Percentiles rank a stretch among this genome's conserved stretches.
These are phyloP conservation scores for Ophiosphaerella narmari DNA, from an alignment of 2,329 filamentous ascomycete genomes.

Conservation along the genomic window DNA sequence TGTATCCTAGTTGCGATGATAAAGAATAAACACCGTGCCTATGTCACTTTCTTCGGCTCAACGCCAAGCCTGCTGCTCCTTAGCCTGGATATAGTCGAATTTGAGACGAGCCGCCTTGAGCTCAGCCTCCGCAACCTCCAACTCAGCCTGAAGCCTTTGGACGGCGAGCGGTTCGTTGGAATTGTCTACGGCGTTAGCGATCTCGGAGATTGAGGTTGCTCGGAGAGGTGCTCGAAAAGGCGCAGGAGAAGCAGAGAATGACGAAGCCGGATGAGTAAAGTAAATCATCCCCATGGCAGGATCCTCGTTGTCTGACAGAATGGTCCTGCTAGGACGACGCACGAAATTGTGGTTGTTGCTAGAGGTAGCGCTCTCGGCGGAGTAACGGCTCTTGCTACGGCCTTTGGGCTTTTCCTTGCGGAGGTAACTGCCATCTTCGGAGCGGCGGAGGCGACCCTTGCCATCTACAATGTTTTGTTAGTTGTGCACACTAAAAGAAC, in stretches of 20 bases:
- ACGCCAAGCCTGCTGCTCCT: slow-evolving; percentile 17
- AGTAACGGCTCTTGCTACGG: slow-evolving; percentile 10
- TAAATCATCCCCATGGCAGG: slow-evolving; percentile 2
- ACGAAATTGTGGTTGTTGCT: neutral
- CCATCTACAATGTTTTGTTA: slow-evolving; percentile 16
- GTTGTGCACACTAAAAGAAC: neutral
- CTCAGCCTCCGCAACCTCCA: slow-evolving; percentile 41
- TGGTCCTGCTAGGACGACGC: slow-evolving; percentile 2
- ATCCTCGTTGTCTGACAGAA: slow-evolving; percentile 19
- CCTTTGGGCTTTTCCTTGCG: slow-evolving; percentile 29
- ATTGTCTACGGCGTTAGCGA: slow-evolving; percentile 5
- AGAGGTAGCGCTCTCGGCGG: slow-evolving; percentile 13
- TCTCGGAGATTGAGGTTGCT: slow-evolving; percentile 1
- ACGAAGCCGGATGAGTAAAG: slow-evolving; percentile 4
- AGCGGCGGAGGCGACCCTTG: slow-evolving; percentile 32
- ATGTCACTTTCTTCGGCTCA: neutral
- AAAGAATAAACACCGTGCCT: no score
- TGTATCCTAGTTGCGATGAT: no score
- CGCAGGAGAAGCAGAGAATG: slow-evolving; percentile 17
- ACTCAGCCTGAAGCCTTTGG: slow-evolving; percentile 32
- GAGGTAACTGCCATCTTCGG: slow-evolving; percentile 27
- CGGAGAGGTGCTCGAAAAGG: neutral
- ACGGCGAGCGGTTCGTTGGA: slow-evolving; percentile 26
- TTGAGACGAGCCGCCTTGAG: slow-evolving; percentile 30
- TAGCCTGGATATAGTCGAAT: slow-evolving; percentile 26